Conservation (phyloP, 2,329 filamentous ascomycete genomes). For the Chalaropsis ovoidea region DNA sequence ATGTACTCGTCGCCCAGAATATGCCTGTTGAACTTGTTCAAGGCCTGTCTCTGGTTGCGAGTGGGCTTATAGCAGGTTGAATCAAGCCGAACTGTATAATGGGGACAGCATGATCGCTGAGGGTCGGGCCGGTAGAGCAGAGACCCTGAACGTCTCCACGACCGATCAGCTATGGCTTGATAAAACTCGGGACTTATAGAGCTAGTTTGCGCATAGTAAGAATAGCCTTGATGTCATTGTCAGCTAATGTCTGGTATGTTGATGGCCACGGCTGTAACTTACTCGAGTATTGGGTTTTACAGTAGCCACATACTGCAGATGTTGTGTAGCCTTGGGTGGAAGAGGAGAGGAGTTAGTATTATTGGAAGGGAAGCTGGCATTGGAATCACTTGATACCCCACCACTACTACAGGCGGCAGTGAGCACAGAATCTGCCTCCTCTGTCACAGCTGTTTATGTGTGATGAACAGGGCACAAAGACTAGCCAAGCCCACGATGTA, state of each 20-base stretch:
- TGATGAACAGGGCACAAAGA: neutral
- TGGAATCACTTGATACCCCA: neutral
- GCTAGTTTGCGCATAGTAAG: conserved; percentile 57
- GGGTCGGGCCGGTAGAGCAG: conserved; percentile 72
- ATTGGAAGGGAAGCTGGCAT: neutral
- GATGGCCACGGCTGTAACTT: conserved; percentile 8
- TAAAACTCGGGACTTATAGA: conserved; percentile 57
- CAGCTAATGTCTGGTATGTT: neutral
- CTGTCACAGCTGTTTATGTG: neutral
- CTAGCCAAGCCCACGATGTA: no score
- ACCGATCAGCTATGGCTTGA: conserved; percentile 60
- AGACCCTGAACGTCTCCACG: conserved; percentile 64
- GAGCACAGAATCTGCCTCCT: neutral
- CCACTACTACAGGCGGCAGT: neutral
- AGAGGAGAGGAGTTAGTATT: neutral
- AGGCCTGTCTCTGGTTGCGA: conserved; percentile 61
- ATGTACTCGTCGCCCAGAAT: conserved; percentile 59
- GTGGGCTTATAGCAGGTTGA: conserved; percentile 53
- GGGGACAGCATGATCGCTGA: conserved; percentile 74
- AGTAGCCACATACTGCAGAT: conserved; percentile 18
- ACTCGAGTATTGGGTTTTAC: conserved; percentile 18
- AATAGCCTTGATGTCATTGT: conserved; percentile 45
- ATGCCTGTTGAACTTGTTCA: conserved; percentile 66
- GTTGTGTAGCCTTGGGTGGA: conserved; percentile 14
- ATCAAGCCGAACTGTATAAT: conserved; percentile 73